phyloP scores from a whole-genome alignment of 345 rosid species.

The Lumnitzera racemosa region DNA sequence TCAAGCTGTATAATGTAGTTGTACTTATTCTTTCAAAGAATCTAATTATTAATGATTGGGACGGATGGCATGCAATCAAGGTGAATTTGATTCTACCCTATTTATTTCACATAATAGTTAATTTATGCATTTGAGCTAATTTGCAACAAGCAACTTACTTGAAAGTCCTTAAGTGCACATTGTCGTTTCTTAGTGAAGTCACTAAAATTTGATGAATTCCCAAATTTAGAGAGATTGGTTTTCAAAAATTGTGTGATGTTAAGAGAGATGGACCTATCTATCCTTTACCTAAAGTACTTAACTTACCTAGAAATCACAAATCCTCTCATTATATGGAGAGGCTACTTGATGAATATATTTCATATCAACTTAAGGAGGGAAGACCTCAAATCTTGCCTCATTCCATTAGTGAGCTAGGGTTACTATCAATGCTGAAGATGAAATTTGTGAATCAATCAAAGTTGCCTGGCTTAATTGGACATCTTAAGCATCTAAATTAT shows the following conservation, averaged over 20 bases:
- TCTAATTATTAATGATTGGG: not conserved
- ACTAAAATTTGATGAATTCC: not conserved
- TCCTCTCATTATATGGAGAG: no score
- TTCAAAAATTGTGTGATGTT: not conserved
- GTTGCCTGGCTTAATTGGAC: no score
- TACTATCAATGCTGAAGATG: no score
- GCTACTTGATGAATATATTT: no score
- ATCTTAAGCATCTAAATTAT: no score
- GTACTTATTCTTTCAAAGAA: not conserved
- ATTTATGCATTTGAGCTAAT: not conserved
- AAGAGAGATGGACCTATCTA: not conserved
- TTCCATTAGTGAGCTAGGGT: no score
- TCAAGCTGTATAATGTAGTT: slow-evolving; percentile 4
- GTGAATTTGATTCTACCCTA: not conserved
- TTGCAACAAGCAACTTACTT: not conserved
- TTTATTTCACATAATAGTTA: no score
- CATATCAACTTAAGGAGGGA: no score
- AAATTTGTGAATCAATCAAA: no score
- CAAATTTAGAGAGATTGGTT: slow-evolving; percentile 1
- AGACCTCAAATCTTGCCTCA: no score
- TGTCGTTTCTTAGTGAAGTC: not conserved
- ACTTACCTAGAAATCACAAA: no score
- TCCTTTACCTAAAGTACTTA: not conserved
- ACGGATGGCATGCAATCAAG: slow-evolving; percentile 4
- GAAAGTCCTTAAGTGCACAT: slow-evolving; percentile 3